Conservation (phyloP, 2,329 filamentous ascomycete genomes). For the Aureobasidium sp. region DNA sequence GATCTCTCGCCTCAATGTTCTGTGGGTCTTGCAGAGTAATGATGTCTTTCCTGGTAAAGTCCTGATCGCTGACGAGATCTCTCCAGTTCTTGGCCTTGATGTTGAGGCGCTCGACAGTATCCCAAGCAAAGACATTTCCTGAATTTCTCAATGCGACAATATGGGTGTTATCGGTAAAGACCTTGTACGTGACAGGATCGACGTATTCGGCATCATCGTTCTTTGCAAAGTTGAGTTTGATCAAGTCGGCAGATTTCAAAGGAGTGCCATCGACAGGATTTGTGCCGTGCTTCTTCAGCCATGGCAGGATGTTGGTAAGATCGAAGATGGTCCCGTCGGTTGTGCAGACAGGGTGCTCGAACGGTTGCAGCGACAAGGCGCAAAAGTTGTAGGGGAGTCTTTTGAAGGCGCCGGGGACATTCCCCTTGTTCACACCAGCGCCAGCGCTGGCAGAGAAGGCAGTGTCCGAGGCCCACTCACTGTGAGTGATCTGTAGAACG, state of each 20-base stretch:
- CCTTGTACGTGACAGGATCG: constrained; percentile 94
- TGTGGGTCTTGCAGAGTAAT: constrained; percentile 96
- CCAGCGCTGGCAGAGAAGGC: constrained; percentile 76
- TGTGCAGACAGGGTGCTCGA: constrained; percentile 90
- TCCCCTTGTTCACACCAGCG: constrained; percentile 54
- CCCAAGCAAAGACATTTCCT: constrained; percentile 93
- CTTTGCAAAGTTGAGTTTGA: constrained; percentile 84
- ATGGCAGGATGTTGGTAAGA: constrained; percentile 84
- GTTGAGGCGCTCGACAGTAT: constrained; percentile 91
- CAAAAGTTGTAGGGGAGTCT: constrained; percentile 97
- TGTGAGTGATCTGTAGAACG: constrained; percentile 71
- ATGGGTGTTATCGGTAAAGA: constrained; percentile 96
- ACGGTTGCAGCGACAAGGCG: constrained; percentile 90
- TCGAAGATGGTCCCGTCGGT: constrained; percentile 84
- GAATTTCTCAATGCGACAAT: constrained; percentile 81
- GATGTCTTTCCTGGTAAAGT: constrained; percentile 84
- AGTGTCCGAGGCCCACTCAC: constrained; percentile 91
- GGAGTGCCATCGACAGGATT: constrained; percentile 82
- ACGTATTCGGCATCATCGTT: constrained; percentile 89
- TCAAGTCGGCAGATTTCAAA: constrained; percentile 72
- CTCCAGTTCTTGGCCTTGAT: constrained; percentile 95
- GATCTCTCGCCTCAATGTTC: constrained; percentile 72
- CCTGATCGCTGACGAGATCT: constrained; percentile 78
- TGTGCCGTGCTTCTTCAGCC: constrained; percentile 88
- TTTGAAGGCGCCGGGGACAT: constrained; percentile 62